A percentile compares a stretch with the other conserved stretches of the same genome.
Evolutionary conservation across 2,329 filamentous ascomycete species (phyloP).

Genomic region (Amesomyces nigricolor): DNA sequence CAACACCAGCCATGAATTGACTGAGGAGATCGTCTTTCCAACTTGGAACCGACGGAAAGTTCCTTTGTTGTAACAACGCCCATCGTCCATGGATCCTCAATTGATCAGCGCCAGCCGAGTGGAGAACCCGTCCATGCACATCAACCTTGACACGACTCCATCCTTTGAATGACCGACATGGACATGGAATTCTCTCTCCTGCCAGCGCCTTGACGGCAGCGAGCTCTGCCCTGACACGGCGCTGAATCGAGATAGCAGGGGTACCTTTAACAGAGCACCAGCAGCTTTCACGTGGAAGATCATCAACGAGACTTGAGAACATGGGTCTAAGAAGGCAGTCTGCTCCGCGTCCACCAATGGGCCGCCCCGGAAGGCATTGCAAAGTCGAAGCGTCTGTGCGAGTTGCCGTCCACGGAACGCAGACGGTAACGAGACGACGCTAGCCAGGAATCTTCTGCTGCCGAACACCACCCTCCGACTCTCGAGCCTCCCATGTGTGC

Average conservation of each 20-base stretch:
- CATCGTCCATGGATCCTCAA: slow-evolving; percentile 2
- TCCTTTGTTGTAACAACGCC: slow-evolving; percentile 1
- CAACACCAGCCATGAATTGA: too few species aligned
- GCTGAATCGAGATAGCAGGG: too few species aligned
- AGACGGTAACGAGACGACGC: too few species aligned
- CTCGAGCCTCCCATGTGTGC: slow-evolving; percentile 24
- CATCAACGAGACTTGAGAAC: background rate
- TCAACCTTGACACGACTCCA: background rate
- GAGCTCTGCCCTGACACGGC: too few species aligned
- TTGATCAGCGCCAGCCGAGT: background rate
- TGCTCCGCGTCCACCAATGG: background rate
- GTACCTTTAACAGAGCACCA: too few species aligned
- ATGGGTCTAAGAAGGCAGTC: too few species aligned
- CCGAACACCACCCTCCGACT: slow-evolving; percentile 7
- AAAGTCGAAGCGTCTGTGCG: slow-evolving; percentile 19
- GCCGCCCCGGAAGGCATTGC: background rate
- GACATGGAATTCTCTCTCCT: background rate
- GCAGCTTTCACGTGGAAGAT: too few species aligned
- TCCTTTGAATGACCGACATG: background rate
- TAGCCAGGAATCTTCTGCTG: background rate
- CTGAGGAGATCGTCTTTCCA: too few species aligned
- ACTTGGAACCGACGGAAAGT: too few species aligned
- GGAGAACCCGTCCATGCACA: slow-evolving; percentile 3
- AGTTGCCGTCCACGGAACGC: background rate
- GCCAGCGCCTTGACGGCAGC: background rate